Base-by-base conservation (phyloP, 495 filamentous ascomycete genomes). In the Hypoxylon intermedium region DNA sequence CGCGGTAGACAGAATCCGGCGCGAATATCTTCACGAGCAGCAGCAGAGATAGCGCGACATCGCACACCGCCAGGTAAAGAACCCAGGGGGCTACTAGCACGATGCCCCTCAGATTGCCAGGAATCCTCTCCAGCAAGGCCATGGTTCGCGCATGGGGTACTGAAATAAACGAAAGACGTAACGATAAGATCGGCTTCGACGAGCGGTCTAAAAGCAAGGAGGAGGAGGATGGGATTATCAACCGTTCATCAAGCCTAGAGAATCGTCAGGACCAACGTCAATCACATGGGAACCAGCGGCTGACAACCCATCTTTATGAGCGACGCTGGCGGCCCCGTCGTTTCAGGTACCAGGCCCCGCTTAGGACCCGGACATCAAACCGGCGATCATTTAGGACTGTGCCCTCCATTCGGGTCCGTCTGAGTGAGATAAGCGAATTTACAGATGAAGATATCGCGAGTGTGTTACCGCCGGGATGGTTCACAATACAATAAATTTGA, bases 21-120 rank as follows among this genome's bases (percentile, higher is more conserved):
- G 78, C 65, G 54, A 82, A 44, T 48, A 72, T 54, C 51, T 76
- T 78, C 37, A 82, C 48, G 11, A 74, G 77, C 6, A 86, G 73
- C n/a, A 85, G 69, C n/a, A 78, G 31, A 0, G 83, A 81, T 26
- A 85, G 71, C 34, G 76, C 63, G 28, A 82, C 16, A 57, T 86
- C 79, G 65, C 78, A 79, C 23, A 75, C 49, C 36, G 80, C 58
- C 34, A 86, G 71, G 45, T 76, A 74, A 15, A 76, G 3, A 13
- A 79, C 67, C 81, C 82, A 86, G 26, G 82, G 83, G 13, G 69
- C 43, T 13, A 77, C 46, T 36, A 85, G 55, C 33, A 71, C 37
- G 23, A 78, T 15, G 23, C 80, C 80, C 13, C 82, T 75, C 28
- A 81, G 38, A 19, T 70, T 58, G 21, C 58, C 68, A 18, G 70